A percentile compares a stretch with the other conserved stretches of the same genome.
phyloP scores from a whole-genome alignment of 2,329 filamentous ascomycete species.

The Colletotrichum sp. region DNA sequence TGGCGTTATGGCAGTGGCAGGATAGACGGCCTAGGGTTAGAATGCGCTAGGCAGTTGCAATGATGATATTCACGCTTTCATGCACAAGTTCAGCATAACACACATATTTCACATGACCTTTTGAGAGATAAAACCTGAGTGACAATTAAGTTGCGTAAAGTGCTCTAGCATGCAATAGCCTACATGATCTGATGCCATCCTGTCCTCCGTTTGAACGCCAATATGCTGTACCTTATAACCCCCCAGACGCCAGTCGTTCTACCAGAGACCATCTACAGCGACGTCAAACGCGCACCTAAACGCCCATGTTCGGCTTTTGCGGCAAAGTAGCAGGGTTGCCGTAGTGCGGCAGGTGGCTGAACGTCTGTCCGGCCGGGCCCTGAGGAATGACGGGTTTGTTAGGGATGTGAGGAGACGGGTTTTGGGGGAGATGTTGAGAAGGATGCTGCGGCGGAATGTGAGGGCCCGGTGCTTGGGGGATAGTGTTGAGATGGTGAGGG shows the following conservation, averaged over 20 bases:
- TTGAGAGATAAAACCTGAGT: slow-evolving; percentile 10
- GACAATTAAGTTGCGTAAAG: slow-evolving; percentile 21
- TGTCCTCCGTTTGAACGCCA: slow-evolving; percentile 18
- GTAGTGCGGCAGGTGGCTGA: slow-evolving; percentile 60
- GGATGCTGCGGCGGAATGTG: slow-evolving; percentile 43
- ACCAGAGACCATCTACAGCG: slow-evolving; percentile 9
- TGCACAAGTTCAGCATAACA: background rate
- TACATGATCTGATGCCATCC: slow-evolving; percentile 19
- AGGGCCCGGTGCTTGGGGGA: slow-evolving; percentile 30
- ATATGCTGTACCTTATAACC: slow-evolving; percentile 17
- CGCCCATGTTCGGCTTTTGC: slow-evolving; percentile 59
- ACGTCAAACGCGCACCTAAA: slow-evolving; percentile 19
- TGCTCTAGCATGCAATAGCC: slow-evolving; percentile 22
- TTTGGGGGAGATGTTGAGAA: slow-evolving; percentile 49
- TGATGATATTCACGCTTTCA: slow-evolving; percentile 23
- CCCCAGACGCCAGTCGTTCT: slow-evolving; percentile 19
- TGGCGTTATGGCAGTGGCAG: slow-evolving; percentile 26
- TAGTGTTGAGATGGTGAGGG: slow-evolving; percentile 47
- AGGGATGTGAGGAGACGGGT: slow-evolving; percentile 45
- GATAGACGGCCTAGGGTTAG: slow-evolving; percentile 23
- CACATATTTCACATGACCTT: background rate
- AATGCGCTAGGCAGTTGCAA: slow-evolving; percentile 21
- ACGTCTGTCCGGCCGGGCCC: slow-evolving; percentile 47
- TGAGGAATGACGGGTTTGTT: slow-evolving; percentile 51
- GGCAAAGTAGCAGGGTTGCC: slow-evolving; percentile 65